Evolutionary conservation across 2,329 filamentous ascomycete species (phyloP).

Genomic region (Nannizziopsis barbatae): DNA sequence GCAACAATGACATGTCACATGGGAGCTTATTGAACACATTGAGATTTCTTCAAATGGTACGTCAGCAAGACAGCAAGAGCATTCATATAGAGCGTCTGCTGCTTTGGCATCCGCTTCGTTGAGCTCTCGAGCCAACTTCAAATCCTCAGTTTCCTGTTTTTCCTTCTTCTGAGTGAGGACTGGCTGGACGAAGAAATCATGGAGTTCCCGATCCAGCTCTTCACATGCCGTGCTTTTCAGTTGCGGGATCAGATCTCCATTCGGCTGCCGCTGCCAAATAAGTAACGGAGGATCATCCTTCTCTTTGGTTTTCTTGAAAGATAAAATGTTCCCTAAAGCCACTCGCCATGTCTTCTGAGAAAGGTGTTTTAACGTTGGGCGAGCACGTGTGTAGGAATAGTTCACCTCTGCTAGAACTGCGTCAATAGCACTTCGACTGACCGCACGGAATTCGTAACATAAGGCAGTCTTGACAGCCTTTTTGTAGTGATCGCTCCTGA

Average conservation of each 20-base stretch:
- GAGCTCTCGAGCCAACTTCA: constrained; percentile 31
- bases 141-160: constrained; percentile 30
- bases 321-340: constrained; percentile 34
- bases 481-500: constrained; percentile 36
- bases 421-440: constrained; percentile 37
- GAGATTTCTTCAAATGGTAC: constrained; percentile 40
- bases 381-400: constrained; percentile 35
- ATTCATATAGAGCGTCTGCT: constrained; percentile 36
- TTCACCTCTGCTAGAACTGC: constrained; percentile 40
- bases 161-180: constrained; percentile 26
- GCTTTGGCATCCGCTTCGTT: constrained; percentile 35
- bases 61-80: constrained; percentile 39
- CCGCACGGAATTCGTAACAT: constrained; percentile 33
- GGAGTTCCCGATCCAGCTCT: constrained; percentile 36
- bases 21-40: constrained; percentile 33
- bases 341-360: constrained; percentile 37
- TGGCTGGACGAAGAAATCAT: constrained; percentile 29
- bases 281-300: constrained; percentile 31
- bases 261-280: constrained; percentile 27
- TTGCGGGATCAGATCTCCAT: constrained; percentile 25
- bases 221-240: constrained; percentile 34
- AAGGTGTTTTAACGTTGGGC: constrained; percentile 35
- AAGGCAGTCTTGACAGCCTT: constrained; percentile 30
- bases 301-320: constrained; percentile 33
- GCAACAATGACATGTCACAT: constrained; percentile 54